Percentiles rank a stretch among this genome's conserved stretches.
Evolutionary conservation across 2,329 filamentous ascomycete species (phyloP).

Genomic region (Fusarium verticillioides): DNA sequence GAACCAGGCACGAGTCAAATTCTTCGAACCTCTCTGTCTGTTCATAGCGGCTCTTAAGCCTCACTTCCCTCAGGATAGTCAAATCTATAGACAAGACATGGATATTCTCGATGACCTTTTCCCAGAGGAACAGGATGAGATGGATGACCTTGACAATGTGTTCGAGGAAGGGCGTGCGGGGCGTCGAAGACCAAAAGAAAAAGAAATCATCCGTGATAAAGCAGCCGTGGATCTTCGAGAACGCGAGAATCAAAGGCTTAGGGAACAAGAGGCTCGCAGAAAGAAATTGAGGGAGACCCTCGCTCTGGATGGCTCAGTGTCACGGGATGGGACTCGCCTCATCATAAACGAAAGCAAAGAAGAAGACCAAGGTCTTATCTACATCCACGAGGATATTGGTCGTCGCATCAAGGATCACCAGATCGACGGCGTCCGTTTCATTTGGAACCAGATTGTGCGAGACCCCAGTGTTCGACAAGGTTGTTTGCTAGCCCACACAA

Average conservation of each 20-base stretch:
- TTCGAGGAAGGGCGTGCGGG: slow-evolving; percentile 34
- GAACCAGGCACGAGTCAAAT: slow-evolving; percentile 3
- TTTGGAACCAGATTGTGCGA: slow-evolving; percentile 85
- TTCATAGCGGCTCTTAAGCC: slow-evolving; percentile 45
- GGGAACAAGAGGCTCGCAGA: slow-evolving; percentile 65
- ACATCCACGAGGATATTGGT: slow-evolving; percentile 72
- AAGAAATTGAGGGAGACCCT: slow-evolving; percentile 59
- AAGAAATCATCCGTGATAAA: slow-evolving; percentile 51
- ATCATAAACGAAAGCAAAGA: slow-evolving; percentile 75
- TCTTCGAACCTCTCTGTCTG: slow-evolving; percentile 39
- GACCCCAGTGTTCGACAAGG: slow-evolving; percentile 71
- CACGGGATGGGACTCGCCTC: slow-evolving; percentile 60
- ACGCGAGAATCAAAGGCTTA: slow-evolving; percentile 62
- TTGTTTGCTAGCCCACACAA: slow-evolving; percentile 86
- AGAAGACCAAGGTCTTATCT: slow-evolving; percentile 69
- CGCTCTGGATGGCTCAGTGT: slow-evolving; percentile 55
- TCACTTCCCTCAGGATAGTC: slow-evolving; percentile 48
- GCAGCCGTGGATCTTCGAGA: slow-evolving; percentile 64
- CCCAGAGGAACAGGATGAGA: slow-evolving; percentile 1
- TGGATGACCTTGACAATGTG: slow-evolving; percentile 15
- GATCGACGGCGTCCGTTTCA: slow-evolving; percentile 81
- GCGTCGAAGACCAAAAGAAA: slow-evolving; percentile 46
- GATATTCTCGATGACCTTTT: slow-evolving; percentile 33
- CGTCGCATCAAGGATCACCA: slow-evolving; percentile 81
- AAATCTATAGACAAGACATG: slow-evolving; percentile 46